Evolutionary conservation across 805 yeast species (phyloP), one percentile per base, ranked within the genome.

Genomic region (Maudiozyma serrabonitensis): DNA sequence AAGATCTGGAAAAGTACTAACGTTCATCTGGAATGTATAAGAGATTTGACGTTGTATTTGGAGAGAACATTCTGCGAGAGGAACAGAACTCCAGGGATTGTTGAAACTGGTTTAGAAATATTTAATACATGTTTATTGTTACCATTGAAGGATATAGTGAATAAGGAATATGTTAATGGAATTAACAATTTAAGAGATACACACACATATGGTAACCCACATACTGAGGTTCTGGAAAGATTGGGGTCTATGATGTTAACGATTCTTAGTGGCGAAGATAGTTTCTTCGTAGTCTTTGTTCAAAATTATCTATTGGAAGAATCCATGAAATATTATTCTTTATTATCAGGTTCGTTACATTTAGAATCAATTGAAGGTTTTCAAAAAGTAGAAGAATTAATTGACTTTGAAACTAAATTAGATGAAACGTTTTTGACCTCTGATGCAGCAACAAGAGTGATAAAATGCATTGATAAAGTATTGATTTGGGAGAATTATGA

Each of bases 31-130:
- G 75, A 86, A 54, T 79, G 87, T 75, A 77, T 87, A 42, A 78
- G 90, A 57, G 95, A 90, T 63, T 86, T 89, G 3, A 69, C 87
- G 61, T 82, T 89, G 85, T 89, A 89, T 60, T 66, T 90, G 61
- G 95, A 89, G 61, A 75, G 95, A 42, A 95, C 87, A 0, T 88
- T 85, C 56, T 85, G 89, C 26, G 81, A 79, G 55, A 90, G 84
- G 54, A 71, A 73, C 49, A 81, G 78, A 56, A 68, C 79, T 46
- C 79, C 84, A 4, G 69, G 81, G 50, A 73, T 84, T 2, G 83
- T 82, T 59, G 96, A 89, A 60, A 72, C 82, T 45, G 95, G 95
- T 0, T 71, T 88, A 23, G 75, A 75, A 32, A 63, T 81, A 8
- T 89, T 87, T 62, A 76, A 84, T 51, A 81, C 79, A 38, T 68